A percentile compares a stretch with the other conserved stretches of the same genome.
phyloP scores from a whole-genome alignment of 805 yeast genomes.

The Cyberlindnera samutprakarnensis region DNA sequence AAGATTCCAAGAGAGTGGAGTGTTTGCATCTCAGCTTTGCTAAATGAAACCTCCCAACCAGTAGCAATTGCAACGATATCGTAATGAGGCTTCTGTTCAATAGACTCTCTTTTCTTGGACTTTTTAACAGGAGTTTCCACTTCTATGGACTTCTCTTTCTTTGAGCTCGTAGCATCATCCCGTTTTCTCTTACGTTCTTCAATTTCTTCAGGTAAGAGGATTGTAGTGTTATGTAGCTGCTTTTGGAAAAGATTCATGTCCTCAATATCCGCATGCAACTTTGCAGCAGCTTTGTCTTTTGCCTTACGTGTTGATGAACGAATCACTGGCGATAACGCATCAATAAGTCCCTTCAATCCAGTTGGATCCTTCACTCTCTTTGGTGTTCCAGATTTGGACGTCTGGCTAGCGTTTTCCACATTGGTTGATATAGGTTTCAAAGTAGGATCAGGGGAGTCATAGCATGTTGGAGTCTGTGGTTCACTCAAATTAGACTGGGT shows the following conservation, averaged over 20 bases:
- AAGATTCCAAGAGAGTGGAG: slow-evolving; percentile 51
- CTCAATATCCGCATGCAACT: slow-evolving; percentile 61
- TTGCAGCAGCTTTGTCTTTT: slow-evolving; percentile 55
- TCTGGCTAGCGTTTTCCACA: no score
- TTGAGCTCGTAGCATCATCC: slow-evolving; percentile 20
- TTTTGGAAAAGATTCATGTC: slow-evolving; percentile 59
- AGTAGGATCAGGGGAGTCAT: no score
- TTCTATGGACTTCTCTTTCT: slow-evolving; percentile 2
- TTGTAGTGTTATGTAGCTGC: slow-evolving; percentile 33
- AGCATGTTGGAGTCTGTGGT: no score
- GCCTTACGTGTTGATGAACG: slow-evolving; percentile 42
- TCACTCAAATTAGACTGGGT: background rate
- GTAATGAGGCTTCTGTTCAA: slow-evolving; percentile 9
- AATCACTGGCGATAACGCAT: slow-evolving; percentile 1
- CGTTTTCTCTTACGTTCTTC: slow-evolving; percentile 24
- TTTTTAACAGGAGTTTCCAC: slow-evolving; percentile 5
- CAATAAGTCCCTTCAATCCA: slow-evolving; percentile 1
- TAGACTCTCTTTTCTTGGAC: slow-evolving; percentile 12
- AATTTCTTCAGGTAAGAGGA: slow-evolving; percentile 34
- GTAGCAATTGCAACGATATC: slow-evolving; percentile 48
- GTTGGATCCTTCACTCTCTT: slow-evolving; percentile 7
- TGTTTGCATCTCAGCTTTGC: slow-evolving; percentile 33
- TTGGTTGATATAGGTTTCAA: slow-evolving; percentile 1
- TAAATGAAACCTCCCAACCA: slow-evolving; percentile 50
- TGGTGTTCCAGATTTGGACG: slow-evolving; percentile 1